Evolutionary conservation across 495 filamentous ascomycete species (phyloP).

Genomic region (Tirmania nivea): DNA sequence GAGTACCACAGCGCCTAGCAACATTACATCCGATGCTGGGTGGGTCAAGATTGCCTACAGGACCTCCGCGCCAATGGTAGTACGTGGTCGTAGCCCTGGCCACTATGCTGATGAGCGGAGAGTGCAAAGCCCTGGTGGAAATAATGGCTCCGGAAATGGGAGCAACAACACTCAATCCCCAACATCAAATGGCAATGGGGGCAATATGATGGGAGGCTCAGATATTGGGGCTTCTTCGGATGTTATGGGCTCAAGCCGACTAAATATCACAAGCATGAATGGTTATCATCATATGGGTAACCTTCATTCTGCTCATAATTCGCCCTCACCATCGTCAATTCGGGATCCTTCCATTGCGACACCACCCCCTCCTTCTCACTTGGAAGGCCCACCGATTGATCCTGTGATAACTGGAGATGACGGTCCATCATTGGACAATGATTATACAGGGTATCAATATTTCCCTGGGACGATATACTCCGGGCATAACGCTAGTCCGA

Average conservation of each 20-base stretch:
- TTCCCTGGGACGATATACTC: slow-evolving; percentile 15
- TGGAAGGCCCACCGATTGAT: slow-evolving; percentile 18
- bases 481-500: slow-evolving; percentile 12
- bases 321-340: slow-evolving; percentile 15
- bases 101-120: slow-evolving; percentile 77
- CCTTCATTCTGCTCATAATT: slow-evolving; percentile 15
- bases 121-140: slow-evolving; percentile 41
- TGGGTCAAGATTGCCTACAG: slow-evolving; percentile 63
- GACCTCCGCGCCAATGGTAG: slow-evolving; percentile 72
- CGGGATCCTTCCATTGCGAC: slow-evolving; percentile 17
- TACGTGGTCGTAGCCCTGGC: slow-evolving; percentile 76
- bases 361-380: slow-evolving; percentile 12
- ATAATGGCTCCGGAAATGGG: slow-evolving; percentile 30
- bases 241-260: too few species aligned
- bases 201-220: slow-evolving; percentile 16
- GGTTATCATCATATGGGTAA: slow-evolving; percentile 11
- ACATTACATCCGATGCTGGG: slow-evolving; percentile 22
- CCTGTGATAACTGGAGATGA: slow-evolving; percentile 16
- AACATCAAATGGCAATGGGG: slow-evolving; percentile 14
- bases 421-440: slow-evolving; percentile 10
- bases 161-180: slow-evolving; percentile 21
- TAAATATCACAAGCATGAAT: neutral
- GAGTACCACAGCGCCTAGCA: slow-evolving; percentile 9
- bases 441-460: slow-evolving; percentile 19
- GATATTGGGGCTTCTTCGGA: slow-evolving; percentile 11